Evolutionary conservation across 2,329 filamentous ascomycete genomes (phyloP).

Genomic region (Stagonosporopsis tanaceti): DNA sequence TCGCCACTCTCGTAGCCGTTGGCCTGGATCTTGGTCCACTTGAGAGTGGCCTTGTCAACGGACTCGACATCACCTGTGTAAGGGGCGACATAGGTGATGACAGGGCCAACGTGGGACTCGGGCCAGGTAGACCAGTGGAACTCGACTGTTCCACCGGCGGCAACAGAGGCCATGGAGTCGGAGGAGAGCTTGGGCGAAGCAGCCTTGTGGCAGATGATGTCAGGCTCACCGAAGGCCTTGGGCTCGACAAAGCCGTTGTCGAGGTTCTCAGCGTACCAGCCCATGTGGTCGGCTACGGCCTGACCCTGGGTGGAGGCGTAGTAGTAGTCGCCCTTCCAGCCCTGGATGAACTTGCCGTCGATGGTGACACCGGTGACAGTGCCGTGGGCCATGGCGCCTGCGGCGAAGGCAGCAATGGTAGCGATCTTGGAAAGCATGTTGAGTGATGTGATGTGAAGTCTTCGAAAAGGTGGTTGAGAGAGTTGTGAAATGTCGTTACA

Average conservation of each 20-base stretch:
- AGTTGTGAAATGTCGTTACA: slow-evolving; percentile 25
- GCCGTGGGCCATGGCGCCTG: slow-evolving; percentile 57
- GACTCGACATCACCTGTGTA: slow-evolving; percentile 44
- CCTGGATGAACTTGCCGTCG: slow-evolving; percentile 57
- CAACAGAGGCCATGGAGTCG: slow-evolving; percentile 60
- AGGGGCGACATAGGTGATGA: slow-evolving; percentile 50
- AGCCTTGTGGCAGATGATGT: slow-evolving; percentile 69
- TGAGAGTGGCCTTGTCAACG: slow-evolving; percentile 45
- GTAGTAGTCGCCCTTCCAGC: slow-evolving; percentile 54
- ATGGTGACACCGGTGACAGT: slow-evolving; percentile 55
- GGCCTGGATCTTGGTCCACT: slow-evolving; percentile 51
- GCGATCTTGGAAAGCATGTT: slow-evolving; percentile 42
- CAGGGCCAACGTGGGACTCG: slow-evolving; percentile 48
- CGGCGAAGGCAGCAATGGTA: slow-evolving; percentile 39
- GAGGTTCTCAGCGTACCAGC: slow-evolving; percentile 54
- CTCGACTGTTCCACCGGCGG: slow-evolving; percentile 65
- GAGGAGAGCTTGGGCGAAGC: slow-evolving; percentile 54
- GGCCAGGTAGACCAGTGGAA: slow-evolving; percentile 61
- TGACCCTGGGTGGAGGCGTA: slow-evolving; percentile 40
- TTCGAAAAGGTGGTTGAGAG: slow-evolving; percentile 20
- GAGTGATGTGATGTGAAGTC: slow-evolving; percentile 17
- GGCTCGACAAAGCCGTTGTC: slow-evolving; percentile 49
- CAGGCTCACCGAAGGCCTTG: slow-evolving; percentile 35
- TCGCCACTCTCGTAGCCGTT: slow-evolving; percentile 41
- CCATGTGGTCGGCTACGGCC: slow-evolving; percentile 46